Evolutionary conservation across 2,329 filamentous ascomycete species (phyloP), one percentile per base, ranked within the genome.

Genomic region (Monilinia polystroma): DNA sequence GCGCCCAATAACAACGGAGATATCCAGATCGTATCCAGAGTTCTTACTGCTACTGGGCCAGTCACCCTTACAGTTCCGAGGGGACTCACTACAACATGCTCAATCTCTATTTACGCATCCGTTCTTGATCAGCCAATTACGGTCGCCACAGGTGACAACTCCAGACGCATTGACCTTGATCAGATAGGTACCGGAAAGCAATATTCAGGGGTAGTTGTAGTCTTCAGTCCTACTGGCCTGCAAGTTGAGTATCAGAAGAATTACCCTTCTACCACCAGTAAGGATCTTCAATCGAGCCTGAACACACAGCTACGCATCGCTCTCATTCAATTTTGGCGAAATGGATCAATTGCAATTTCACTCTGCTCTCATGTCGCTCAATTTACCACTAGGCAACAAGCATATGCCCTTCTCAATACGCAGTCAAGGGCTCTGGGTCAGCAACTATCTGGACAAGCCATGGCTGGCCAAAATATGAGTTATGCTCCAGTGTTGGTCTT

Each of bases 381-480:
- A 35, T 35, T 60, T n/a, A 60, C 20, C n/a, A 49, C 57, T 2
- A 23, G 20, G 12, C 57, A 60, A 49, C 43, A 49, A 49, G 57
- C 57, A 10, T 60, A 60, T 49, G 43, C 57, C 7, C 57, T 60
- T 23, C 45, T 60, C 7, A 60, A 60, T 38, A 60, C 57, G 3
- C 57, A 60, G 6, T 43, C 57, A 35, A 60, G 43, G 4, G 43
- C 57, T 3, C 29, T 60, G 8, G 57, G 57, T 23, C 57, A 60
- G 43, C 57, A 60, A 18, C 43, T 60, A 3, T 43, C 57, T 60
- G 57, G 57, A 3, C 57, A 60, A 49, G 57, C 57, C 20, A 60
- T 49, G 57, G 57, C 57, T 38, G 57, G 57, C 16, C 20, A 60
- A 38, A 14, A 60, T 18, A 60, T 60, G 57, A 60, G 57, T 26